Evolutionary conservation across 1,139 yeast species (phyloP).

Genomic region (Lodderomyces margitis): DNA sequence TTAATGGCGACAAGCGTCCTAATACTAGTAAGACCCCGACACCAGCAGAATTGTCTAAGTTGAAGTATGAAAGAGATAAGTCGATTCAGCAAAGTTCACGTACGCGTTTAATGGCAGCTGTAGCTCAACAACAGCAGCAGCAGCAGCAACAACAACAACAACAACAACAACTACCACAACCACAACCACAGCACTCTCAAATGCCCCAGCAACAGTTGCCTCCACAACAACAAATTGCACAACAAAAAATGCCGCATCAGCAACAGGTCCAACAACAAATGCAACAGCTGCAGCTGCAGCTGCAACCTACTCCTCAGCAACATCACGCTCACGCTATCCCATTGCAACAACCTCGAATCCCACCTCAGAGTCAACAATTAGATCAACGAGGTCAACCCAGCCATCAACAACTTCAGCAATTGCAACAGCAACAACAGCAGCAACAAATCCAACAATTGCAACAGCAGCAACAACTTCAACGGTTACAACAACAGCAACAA

Average conservation of each 20-base stretch:
- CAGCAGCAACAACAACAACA: conserved; percentile 16
- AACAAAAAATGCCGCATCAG: conserved; percentile 1
- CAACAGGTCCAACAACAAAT: conserved; percentile 4
- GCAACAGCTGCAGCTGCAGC: not conserved
- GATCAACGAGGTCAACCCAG: conserved; percentile 33
- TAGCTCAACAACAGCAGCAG: conserved; percentile 34
- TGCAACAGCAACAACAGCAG: conserved; percentile 19
- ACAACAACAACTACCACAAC: conserved; percentile 16
- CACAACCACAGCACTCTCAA: conserved; percentile 14
- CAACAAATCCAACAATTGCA: conserved; percentile 13
- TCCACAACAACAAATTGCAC: not conserved
- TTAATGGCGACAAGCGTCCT: conserved; percentile 15
- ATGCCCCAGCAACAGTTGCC: conserved; percentile 1
- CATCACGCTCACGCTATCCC: not conserved
- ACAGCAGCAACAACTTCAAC: conserved; percentile 18
- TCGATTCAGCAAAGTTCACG: conserved; percentile 56
- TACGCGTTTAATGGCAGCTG: conserved; percentile 41
- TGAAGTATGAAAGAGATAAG: conserved; percentile 83
- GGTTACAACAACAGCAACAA: conserved; percentile 17
- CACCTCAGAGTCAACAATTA: conserved; percentile 23
- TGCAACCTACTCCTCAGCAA: not conserved
- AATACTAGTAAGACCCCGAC: conserved; percentile 53
- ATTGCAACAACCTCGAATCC: conserved; percentile 1
- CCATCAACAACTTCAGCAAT: conserved; percentile 14
- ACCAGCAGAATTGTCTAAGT: conserved; percentile 76